A percentile compares a stretch with the other conserved stretches of the same genome.
Evolutionary conservation across 495 filamentous ascomycete species (phyloP).

Genomic region (Penicillium chermesinum): DNA sequence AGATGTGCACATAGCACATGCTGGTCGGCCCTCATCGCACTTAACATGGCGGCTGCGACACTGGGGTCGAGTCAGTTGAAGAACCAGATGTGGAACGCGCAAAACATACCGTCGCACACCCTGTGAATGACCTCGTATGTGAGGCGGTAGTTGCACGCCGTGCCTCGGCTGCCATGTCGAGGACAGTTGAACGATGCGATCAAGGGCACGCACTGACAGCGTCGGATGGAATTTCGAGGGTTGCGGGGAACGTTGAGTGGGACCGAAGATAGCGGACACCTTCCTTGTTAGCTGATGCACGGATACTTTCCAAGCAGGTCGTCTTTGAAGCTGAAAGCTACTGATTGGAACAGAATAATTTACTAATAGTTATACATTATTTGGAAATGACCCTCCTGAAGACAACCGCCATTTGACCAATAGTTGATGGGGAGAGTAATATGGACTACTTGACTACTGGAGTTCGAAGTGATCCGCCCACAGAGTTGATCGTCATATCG

Average conservation of each 20-base stretch:
- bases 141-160: constrained; percentile 1
- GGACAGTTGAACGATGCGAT: neutral
- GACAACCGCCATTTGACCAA: too few relatives aligned
- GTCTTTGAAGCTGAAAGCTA: neutral
- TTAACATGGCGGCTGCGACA: constrained; percentile 25
- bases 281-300: constrained; percentile 10
- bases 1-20: constrained; percentile 20
- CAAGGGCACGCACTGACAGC: neutral
- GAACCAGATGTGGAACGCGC: too few relatives aligned
- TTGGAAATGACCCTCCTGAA: too few relatives aligned
- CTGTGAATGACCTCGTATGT: constrained; percentile 15
- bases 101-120: constrained; percentile 15
- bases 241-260: constrained; percentile 9
- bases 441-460: too few relatives aligned
- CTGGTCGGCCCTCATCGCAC: constrained; percentile 25
- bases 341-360: neutral
- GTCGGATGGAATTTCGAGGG: neutral
- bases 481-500: too few relatives aligned
- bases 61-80: constrained; percentile 2
- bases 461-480: too few relatives aligned
- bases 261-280: constrained; percentile 14
- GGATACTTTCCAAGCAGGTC: constrained; percentile 4
- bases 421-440: too few relatives aligned
- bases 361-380: too few relatives aligned
- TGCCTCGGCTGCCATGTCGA: constrained; percentile 1